Evolutionary conservation across 805 yeast species (phyloP).

Genomic region (Suhomyces vadensis): DNA sequence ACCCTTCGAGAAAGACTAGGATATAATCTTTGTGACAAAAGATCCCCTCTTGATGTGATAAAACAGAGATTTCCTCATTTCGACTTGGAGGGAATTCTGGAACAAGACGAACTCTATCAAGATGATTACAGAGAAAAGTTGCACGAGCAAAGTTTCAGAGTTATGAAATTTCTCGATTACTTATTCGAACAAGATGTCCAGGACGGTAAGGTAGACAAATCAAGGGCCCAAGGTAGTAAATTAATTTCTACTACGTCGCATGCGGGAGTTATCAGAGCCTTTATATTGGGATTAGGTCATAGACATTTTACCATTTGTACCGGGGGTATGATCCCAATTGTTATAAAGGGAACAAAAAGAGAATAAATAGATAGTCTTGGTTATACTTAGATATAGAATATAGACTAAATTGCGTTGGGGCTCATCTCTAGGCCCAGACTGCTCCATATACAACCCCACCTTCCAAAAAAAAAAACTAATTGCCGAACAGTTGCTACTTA

Average conservation of each 20-base stretch:
- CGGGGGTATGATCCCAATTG: conserved; percentile 64
- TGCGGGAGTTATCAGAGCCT: conserved; percentile 58
- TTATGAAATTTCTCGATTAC: conserved; percentile 44
- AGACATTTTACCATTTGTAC: conserved; percentile 60
- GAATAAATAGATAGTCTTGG: not conserved
- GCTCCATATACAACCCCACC: no score
- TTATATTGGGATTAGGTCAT: conserved; percentile 53
- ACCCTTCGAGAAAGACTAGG: conserved; percentile 63
- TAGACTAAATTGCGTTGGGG: no score
- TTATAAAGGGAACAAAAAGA: conserved; percentile 45
- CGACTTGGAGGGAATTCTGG: conserved; percentile 35
- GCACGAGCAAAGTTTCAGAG: conserved; percentile 50
- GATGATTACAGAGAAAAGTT: conserved; percentile 50
- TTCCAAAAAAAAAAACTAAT: no score
- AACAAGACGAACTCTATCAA: conserved; percentile 50
- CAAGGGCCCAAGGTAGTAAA: conserved; percentile 20
- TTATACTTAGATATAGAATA: not conserved
- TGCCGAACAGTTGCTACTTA: no score
- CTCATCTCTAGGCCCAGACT: no score
- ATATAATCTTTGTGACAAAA: conserved; percentile 57
- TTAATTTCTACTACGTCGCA: conserved; percentile 56
- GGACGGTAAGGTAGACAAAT: conserved; percentile 20
- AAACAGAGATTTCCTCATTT: conserved; percentile 37
- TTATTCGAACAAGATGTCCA: conserved; percentile 27
- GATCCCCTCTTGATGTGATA: conserved; percentile 44